Evolutionary conservation across 805 yeast genomes (phyloP), one percentile per base, ranked within the genome.

Genomic region (Metschnikowia kofuensis): DNA sequence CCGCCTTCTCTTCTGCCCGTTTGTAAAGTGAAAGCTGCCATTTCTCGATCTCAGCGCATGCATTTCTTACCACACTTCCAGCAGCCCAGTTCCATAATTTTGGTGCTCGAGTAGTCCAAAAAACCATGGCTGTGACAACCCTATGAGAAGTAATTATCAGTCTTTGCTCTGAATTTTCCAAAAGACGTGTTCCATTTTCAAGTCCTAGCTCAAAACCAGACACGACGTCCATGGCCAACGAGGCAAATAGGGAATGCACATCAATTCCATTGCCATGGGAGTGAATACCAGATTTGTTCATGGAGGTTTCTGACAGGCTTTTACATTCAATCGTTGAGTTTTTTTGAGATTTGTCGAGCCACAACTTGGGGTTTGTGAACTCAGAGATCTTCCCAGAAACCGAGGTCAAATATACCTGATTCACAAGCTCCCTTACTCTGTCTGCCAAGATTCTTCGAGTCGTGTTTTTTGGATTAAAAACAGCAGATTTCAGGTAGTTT

Each of bases 181-280:
- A 56, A 35, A 82, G 64, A 35, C 76, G 62, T 0, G 80, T 68
- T 13, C 82, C 76, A 47, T 74, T 70, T 9, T 67, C 63, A 0
- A 61, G 53, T 0, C 91, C 90, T 48, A 83, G 72, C 48, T 81
- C 80, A 58, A 83, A 82, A 14, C 76, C 75, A 1, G 84, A 75
- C 1, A 84, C 81, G 4, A 81, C 84, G 57, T 85, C 90, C 82
- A 85, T 79, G 4, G 90, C 90, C 57, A 85, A 69, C 14, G 83
- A 69, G 16, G 80, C 82, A 70, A 84, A 85, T 6, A 85, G 61
- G 14, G 78, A 70, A 56, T 80, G 82, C 4, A 80, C 83, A 41
- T 85, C 85, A 35, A 72, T 65, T 7, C 36, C 36, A 4, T 10
- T 11, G 11, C 34, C 34, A 2, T 6, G 4, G 13, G 11, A 11